A percentile compares a stretch with the other conserved stretches of the same genome.
Conservation (phyloP, 176 grass and related monocot species). For the Thalia dealbata region DNA sequence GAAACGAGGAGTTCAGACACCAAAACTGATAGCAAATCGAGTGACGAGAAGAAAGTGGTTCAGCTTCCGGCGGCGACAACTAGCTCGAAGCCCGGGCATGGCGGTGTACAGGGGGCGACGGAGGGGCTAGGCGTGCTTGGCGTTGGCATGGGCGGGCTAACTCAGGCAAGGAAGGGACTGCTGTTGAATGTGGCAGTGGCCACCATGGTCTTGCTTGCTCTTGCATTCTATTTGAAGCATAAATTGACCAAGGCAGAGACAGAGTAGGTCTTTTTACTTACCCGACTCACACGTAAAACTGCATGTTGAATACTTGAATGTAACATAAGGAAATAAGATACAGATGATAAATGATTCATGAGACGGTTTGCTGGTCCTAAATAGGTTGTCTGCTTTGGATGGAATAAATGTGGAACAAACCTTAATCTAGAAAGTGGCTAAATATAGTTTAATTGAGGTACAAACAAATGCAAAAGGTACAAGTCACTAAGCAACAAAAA, state of each 20-base stretch:
- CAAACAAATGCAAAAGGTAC: too few relatives aligned
- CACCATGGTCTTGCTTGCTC: slow-evolving; percentile 34
- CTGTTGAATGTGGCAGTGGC: slow-evolving; percentile 57
- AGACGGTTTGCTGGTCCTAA: too few relatives aligned
- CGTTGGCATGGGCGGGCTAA: background rate
- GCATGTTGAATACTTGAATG: background rate
- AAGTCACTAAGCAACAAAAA: too few relatives aligned
- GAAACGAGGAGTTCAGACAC: too few relatives aligned
- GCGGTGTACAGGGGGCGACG: slow-evolving; percentile 6
- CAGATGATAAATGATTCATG: background rate
- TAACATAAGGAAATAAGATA: background rate
- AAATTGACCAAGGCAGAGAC: slow-evolving; percentile 14
- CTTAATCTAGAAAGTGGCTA: too few relatives aligned
- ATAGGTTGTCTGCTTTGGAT: too few relatives aligned
- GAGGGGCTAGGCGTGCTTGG: background rate
- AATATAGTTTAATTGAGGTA: too few relatives aligned
- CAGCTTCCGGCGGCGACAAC: too few relatives aligned
- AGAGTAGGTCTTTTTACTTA: background rate
- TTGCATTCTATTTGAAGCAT: slow-evolving; percentile 45
- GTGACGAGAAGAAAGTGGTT: background rate
- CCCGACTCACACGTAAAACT: too few relatives aligned
- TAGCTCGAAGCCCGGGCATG: background rate
- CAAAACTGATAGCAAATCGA: too few relatives aligned
- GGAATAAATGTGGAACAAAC: too few relatives aligned
- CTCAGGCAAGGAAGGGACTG: background rate